phyloP scores from a whole-genome alignment of 1,139 yeast genomes.

The Lodderomyces orthopsilosis region DNA sequence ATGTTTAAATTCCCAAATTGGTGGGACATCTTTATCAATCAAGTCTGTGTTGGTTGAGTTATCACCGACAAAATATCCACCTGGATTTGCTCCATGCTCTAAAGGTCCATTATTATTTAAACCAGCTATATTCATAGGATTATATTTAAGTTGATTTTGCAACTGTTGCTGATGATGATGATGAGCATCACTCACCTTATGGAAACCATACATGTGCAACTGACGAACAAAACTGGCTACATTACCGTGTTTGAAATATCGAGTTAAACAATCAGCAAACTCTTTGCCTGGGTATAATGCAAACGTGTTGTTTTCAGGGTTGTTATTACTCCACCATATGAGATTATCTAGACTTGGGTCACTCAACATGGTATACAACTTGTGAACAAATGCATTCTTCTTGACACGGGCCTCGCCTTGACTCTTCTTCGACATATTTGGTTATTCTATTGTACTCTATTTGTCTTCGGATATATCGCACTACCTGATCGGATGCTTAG shows the following conservation, averaged over 20 bases:
- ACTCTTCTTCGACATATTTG: constrained; percentile 18
- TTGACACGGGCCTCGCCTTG: constrained; percentile 33
- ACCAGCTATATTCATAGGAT: background rate
- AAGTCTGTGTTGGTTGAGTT: background rate
- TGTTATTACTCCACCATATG: constrained; percentile 77
- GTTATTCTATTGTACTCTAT: no score
- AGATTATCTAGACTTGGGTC: constrained; percentile 47
- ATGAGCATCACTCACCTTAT: constrained; percentile 48
- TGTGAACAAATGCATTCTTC: constrained; percentile 64
- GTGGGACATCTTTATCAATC: constrained; percentile 25
- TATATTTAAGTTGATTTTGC: constrained; percentile 2
- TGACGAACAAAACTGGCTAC: constrained; percentile 49
- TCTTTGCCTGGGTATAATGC: constrained; percentile 58
- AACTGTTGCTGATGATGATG: constrained; percentile 3
- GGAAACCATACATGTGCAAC: constrained; percentile 50
- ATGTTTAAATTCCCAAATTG: constrained; percentile 86
- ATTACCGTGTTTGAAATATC: constrained; percentile 46
- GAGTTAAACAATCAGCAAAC: constrained; percentile 42
- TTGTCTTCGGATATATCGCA: background rate
- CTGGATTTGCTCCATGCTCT: background rate
- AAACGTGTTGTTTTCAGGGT: constrained; percentile 56
- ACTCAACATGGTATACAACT: constrained; percentile 56
- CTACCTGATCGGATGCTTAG: no score
- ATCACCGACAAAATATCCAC: background rate
- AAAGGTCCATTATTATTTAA: background rate